Evolutionary conservation across 768 basidiomycete species (phyloP).

Genomic region (Crassisporium funariophilum): DNA sequence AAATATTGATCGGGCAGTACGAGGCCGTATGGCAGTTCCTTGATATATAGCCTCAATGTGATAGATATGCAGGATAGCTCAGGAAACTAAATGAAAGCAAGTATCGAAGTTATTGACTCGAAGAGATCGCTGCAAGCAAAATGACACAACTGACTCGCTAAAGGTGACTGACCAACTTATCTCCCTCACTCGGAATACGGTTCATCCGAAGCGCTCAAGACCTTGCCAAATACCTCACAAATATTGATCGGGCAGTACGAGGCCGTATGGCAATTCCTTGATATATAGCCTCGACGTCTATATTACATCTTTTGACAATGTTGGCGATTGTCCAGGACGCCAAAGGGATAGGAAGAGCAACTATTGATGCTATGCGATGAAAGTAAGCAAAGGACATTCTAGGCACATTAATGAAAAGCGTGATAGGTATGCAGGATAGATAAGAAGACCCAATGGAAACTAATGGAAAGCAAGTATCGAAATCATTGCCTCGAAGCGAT

Average conservation of each 20-base stretch:
- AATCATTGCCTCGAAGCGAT: constrained; percentile 30
- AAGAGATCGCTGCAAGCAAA: constrained; percentile 50
- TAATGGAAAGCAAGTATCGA: not conserved
- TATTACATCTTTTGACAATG: too few species aligned
- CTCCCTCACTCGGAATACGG: too few species aligned
- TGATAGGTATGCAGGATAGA: not conserved
- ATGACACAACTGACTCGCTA: constrained; percentile 68
- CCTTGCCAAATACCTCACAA: too few species aligned
- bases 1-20: too few species aligned
- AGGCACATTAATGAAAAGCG: not conserved
- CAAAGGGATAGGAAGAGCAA: not conserved
- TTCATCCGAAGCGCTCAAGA: too few species aligned
- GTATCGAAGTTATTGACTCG: constrained; percentile 18
- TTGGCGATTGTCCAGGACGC: not conserved
- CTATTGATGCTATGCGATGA: too few species aligned
- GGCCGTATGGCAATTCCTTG: too few species aligned
- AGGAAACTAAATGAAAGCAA: not conserved
- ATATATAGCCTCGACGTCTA: too few species aligned
- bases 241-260: too few species aligned
- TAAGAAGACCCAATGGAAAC: not conserved
- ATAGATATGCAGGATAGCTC: not conserved
- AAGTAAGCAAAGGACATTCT: not conserved
- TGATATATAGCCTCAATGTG: too few species aligned
- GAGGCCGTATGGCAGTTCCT: too few species aligned
- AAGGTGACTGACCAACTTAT: too few species aligned